phyloP scores from a whole-genome alignment of 2,329 filamentous ascomycete species.

The Neofusicoccum ribis region DNA sequence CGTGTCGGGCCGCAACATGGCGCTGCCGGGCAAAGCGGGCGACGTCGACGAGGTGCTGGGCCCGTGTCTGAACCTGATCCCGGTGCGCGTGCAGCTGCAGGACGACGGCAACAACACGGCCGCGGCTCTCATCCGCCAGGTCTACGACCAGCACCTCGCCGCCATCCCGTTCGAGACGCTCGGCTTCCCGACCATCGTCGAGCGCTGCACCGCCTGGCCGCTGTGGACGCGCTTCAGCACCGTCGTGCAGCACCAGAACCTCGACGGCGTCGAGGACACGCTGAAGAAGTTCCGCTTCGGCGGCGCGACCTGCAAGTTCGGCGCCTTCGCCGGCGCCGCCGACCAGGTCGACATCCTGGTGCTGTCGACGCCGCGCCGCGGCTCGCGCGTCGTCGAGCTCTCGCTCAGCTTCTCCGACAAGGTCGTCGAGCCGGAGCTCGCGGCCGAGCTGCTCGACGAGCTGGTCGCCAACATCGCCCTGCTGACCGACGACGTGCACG shows the following conservation, averaged over 20 bases:
- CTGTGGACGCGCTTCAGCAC: conserved; percentile 39
- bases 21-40: conserved; percentile 29
- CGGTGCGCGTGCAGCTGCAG: conserved; percentile 5
- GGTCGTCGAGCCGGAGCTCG: conserved; percentile 55
- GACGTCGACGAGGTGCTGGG: conserved; percentile 43
- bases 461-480: conserved; percentile 31
- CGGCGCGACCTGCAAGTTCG: conserved; percentile 31
- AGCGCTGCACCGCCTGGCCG: conserved; percentile 38
- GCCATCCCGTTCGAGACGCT: conserved; percentile 39
- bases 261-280: conserved; percentile 49
- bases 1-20: conserved; percentile 40
- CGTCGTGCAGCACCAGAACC: conserved; percentile 36
- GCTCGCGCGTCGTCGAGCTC: conserved; percentile 30
- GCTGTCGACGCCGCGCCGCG: conserved; percentile 27
- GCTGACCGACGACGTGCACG: conserved; percentile 30
- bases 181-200: conserved; percentile 35
- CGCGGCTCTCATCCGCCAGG: background rate
- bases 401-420: conserved; percentile 29
- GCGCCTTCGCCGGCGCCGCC: conserved; percentile 32
- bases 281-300: conserved; percentile 33
- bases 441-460: conserved; percentile 48
- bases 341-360: conserved; percentile 38
- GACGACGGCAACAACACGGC: background rate
- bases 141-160: conserved; percentile 42
- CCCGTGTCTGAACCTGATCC: conserved; percentile 24